These are phyloP conservation scores for Fusarium temperatum DNA, from an alignment of 2,329 filamentous ascomycete genomes.

Conservation along the genomic window DNA sequence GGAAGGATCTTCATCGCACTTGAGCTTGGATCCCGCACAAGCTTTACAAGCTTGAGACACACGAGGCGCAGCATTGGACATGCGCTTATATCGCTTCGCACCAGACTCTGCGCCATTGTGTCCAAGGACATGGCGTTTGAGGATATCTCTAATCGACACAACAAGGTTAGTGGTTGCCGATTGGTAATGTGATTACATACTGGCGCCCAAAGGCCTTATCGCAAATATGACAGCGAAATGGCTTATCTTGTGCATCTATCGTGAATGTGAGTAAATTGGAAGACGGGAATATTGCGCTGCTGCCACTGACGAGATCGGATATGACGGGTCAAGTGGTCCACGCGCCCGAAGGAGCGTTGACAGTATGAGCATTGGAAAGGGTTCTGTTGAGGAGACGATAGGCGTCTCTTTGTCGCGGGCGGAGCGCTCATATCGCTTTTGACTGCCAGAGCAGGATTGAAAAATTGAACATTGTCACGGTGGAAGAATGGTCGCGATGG, in stretches of 20 bases:
- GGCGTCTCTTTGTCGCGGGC: background rate
- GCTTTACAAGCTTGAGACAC: background rate
- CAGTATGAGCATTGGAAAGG: background rate
- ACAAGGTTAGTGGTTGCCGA: background rate
- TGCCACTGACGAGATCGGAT: background rate
- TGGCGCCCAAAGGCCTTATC: background rate
- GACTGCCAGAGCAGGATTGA: accelerated
- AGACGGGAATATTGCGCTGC: accelerated
- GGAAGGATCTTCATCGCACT: background rate
- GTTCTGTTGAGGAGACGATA: background rate
- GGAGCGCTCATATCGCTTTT: background rate
- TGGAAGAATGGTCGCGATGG: background rate
- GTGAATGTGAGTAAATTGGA: background rate
- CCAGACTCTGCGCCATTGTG: background rate
- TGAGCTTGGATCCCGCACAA: background rate
- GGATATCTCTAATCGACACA: background rate
- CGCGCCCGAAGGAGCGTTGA: background rate
- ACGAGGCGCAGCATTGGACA: background rate
- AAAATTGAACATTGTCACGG: background rate
- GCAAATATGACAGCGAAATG: background rate
- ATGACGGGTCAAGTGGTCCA: background rate
- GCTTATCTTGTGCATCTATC: background rate
- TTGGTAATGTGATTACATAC: background rate
- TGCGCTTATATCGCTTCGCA: background rate
- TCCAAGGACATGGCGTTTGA: background rate